A percentile compares a stretch with the other conserved stretches of the same genome.
These are phyloP conservation scores for Yamadazyma oceani DNA, from an alignment of 1,139 yeast genomes.

Conservation along the genomic window DNA sequence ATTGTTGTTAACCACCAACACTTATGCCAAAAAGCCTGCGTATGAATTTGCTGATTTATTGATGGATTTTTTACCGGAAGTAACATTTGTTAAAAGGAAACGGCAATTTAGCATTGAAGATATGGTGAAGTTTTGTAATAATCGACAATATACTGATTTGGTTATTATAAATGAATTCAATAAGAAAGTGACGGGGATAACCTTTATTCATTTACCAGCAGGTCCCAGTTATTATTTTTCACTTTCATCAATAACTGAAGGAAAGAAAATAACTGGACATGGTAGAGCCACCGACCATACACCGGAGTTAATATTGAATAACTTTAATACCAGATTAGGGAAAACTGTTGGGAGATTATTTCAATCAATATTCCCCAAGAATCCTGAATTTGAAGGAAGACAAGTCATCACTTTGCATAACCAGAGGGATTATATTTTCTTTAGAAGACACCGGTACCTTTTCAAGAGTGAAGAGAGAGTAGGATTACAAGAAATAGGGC, in stretches of 20 bases:
- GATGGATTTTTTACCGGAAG: slow-evolving; percentile 81
- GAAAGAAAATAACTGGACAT: slow-evolving; percentile 79
- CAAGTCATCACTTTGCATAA: slow-evolving; percentile 95
- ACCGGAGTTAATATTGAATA: slow-evolving; percentile 89
- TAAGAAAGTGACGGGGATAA: slow-evolving; percentile 85
- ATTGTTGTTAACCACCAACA: slow-evolving; percentile 84
- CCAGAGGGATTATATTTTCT: slow-evolving; percentile 92
- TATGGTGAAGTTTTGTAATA: slow-evolving; percentile 78
- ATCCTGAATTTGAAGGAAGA: slow-evolving; percentile 91
- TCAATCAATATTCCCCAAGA: slow-evolving; percentile 88
- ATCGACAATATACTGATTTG: slow-evolving; percentile 83
- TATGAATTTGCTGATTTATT: slow-evolving; percentile 88
- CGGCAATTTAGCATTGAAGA: slow-evolving; percentile 79
- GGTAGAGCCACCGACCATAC: slow-evolving; percentile 88
- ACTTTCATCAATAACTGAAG: slow-evolving; percentile 72
- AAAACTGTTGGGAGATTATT: slow-evolving; percentile 88
- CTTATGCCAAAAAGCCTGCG: slow-evolving; percentile 81
- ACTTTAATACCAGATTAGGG: slow-evolving; percentile 89
- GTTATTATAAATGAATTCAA: slow-evolving; percentile 91
- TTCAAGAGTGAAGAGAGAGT: slow-evolving; percentile 89
- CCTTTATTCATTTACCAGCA: slow-evolving; percentile 88
- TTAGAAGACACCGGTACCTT: slow-evolving; percentile 90
- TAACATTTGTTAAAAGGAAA: slow-evolving; percentile 84
- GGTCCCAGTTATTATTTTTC: slow-evolving; percentile 96
- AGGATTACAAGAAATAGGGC: slow-evolving; percentile 94